Percentiles rank a stretch among this genome's conserved stretches.
Evolutionary conservation across 2,329 filamentous ascomycete genomes (phyloP).

Genomic region (Neonectria punicea): DNA sequence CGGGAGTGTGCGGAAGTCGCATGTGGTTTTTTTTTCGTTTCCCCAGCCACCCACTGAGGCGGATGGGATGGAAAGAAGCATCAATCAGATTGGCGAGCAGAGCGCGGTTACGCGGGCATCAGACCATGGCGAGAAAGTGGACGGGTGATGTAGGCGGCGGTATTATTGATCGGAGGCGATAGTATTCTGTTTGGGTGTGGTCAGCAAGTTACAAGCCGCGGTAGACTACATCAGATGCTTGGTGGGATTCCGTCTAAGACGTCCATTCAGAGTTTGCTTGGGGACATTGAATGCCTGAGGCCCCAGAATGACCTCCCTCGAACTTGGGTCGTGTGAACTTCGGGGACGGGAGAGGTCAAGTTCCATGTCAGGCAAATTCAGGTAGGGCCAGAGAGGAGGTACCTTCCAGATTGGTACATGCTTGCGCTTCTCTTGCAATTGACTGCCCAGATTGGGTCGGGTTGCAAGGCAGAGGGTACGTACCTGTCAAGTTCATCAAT

Average conservation of each 20-base stretch:
- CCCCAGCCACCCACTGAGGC: conserved; percentile 40
- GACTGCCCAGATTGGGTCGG: conserved; percentile 11
- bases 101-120: conserved; percentile 34
- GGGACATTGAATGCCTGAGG: conserved; percentile 5
- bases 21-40: conserved; percentile 23
- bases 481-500: conserved; percentile 15
- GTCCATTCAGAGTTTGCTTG: not conserved
- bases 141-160: conserved; percentile 28
- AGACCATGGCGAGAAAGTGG: conserved; percentile 29
- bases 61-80: conserved; percentile 26
- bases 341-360: not conserved
- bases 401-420: conserved; percentile 11
- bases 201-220: conserved; percentile 15
- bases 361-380: not conserved
- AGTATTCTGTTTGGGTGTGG: conserved; percentile 17
- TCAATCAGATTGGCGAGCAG: conserved; percentile 33
- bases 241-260: conserved; percentile 3
- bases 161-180: conserved; percentile 10
- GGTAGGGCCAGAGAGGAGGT: conserved; percentile 1
- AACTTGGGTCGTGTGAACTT: conserved; percentile 12
- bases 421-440: not conserved
- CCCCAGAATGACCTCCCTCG: not conserved
- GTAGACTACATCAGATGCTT: not conserved
- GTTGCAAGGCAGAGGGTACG: conserved; percentile 11
- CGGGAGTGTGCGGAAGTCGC: conserved; percentile 36